Evolutionary conservation across 352 stramenopile species (phyloP), one percentile per base, ranked within the genome.

Genomic region (Phytophthora quininea): DNA sequence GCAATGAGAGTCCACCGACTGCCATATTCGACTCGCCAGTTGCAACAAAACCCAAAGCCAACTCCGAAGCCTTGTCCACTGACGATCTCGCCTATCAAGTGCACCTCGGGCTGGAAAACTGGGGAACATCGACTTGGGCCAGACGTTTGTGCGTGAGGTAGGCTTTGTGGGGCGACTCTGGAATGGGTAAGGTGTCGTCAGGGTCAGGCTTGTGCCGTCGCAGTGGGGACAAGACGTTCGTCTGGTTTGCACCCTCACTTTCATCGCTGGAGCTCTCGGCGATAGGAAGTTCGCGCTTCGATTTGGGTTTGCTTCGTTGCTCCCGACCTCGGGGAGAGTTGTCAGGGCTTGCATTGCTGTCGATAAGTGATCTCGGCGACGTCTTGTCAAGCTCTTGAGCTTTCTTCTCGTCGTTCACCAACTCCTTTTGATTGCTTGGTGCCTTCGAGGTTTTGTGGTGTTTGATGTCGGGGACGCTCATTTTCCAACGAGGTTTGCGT

Each of bases 61-160:
- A 61, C 48, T 15, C 63, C 69, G 58, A 92, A 91, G 51, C 72
- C 67, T 9, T 84, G 63, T n/a, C 78, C 84, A 33, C 71, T 77
- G 5, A 80, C 66, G 54, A 93, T 90, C 53, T 92, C 86, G 10
- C 83, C 82, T 31, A 91, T 77, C 30, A 91, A 70, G 54, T 93
- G 83, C 12, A 93, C 76, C 74, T 93, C 82, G 14, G 80, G 79
- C 45, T 92, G 84, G 9, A 80, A 66, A 3, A 68, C 59, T 14
- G 80, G 80, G 74, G 64, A 4, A 86, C 61, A 35, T 77, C 64
- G 6, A 80, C 45, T 38, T 77, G 64, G 5, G 55, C 10, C 11
- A 63, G 48, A 43, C 67, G 55, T 33, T 76, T 64, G 15, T 64
- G 59, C 19, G 55, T 14, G 15, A 43, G 58, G 31, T 55, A 64